Conservation (phyloP, 306 rosid genomes). For the Datisca glomerata region DNA sequence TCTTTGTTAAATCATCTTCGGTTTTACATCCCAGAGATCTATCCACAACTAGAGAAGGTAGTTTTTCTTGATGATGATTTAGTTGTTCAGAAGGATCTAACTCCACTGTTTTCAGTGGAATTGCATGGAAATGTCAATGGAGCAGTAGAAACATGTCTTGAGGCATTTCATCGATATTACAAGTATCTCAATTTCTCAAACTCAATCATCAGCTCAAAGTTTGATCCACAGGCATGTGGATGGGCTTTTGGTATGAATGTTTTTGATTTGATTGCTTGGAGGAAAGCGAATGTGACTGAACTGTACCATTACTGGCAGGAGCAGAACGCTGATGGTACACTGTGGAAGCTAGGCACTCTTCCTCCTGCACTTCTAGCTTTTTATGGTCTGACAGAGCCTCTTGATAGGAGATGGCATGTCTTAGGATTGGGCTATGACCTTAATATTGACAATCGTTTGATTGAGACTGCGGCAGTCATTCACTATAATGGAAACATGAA, state of each 20-base stretch:
- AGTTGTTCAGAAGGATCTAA: slow-evolving; percentile 15
- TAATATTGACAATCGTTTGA: slow-evolving; percentile 71
- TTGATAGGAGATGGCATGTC: slow-evolving; percentile 97
- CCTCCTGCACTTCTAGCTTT: slow-evolving; percentile 79
- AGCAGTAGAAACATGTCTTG: slow-evolving; percentile 16
- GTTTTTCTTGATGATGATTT: slow-evolving; percentile 15
- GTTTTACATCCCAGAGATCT: slow-evolving; percentile 16
- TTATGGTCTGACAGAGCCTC: slow-evolving; percentile 90
- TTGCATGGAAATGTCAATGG: slow-evolving; percentile 15
- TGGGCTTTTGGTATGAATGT: slow-evolving; percentile 18
- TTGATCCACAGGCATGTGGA: slow-evolving; percentile 17
- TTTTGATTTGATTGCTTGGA: slow-evolving; percentile 16
- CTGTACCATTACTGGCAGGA: slow-evolving; percentile 12
- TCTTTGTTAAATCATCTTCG: slow-evolving; percentile 17
- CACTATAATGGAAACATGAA: slow-evolving; percentile 89
- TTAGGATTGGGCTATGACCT: slow-evolving; percentile 82
- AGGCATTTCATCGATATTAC: slow-evolving; percentile 11
- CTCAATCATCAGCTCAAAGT: slow-evolving; percentile 8
- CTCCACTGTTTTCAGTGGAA: slow-evolving; percentile 11
- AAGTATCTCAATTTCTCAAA: slow-evolving; percentile 16
- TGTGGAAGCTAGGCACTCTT: slow-evolving; percentile 86
- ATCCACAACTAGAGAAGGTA: slow-evolving; percentile 11
- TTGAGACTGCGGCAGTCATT: slow-evolving; percentile 74
- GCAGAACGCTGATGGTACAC: slow-evolving; percentile 52
- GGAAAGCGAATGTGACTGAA: slow-evolving; percentile 7